Evolutionary conservation across 2,329 filamentous ascomycete genomes (phyloP).

Genomic region (Sporothrix euskadiensis): DNA sequence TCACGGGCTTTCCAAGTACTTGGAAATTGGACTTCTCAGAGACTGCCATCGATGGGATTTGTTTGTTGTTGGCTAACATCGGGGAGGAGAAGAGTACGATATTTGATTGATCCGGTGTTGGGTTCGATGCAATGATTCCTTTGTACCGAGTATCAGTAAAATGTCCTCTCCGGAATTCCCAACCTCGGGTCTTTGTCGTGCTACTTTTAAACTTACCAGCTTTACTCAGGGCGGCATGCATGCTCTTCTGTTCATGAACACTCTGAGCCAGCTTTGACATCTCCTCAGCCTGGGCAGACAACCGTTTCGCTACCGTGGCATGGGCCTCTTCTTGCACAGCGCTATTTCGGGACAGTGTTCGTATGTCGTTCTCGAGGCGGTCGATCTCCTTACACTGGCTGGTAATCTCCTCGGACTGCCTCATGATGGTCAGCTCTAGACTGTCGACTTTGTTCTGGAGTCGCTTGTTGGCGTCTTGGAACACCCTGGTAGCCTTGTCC

Average conservation of each 20-base stretch:
- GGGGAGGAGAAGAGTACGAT: background rate
- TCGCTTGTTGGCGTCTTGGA: slow-evolving; percentile 19
- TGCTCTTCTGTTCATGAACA: background rate
- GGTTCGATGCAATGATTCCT: background rate
- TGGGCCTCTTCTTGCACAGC: slow-evolving; percentile 8
- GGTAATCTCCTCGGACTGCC: slow-evolving; percentile 22
- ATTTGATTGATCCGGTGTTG: background rate
- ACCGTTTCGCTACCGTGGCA: background rate
- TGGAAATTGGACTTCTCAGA: background rate
- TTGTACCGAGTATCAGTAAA: background rate
- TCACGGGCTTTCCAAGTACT: background rate
- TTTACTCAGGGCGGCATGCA: background rate
- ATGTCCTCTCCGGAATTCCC: background rate
- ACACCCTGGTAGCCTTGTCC: slow-evolving; percentile 1
- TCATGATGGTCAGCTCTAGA: slow-evolving; percentile 24
- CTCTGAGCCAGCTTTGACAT: background rate
- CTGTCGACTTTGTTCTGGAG: slow-evolving; percentile 27
- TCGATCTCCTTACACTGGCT: slow-evolving; percentile 23
- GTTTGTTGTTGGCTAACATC: background rate
- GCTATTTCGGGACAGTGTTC: background rate
- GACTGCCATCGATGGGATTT: background rate
- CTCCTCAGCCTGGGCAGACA: slow-evolving; percentile 17
- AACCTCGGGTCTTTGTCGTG: background rate
- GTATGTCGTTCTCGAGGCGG: slow-evolving; percentile 21
- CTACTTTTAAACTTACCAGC: background rate